These are phyloP conservation scores for Leccinum sublutescens DNA, from an alignment of 768 basidiomycete genomes.

Conservation along the genomic window DNA sequence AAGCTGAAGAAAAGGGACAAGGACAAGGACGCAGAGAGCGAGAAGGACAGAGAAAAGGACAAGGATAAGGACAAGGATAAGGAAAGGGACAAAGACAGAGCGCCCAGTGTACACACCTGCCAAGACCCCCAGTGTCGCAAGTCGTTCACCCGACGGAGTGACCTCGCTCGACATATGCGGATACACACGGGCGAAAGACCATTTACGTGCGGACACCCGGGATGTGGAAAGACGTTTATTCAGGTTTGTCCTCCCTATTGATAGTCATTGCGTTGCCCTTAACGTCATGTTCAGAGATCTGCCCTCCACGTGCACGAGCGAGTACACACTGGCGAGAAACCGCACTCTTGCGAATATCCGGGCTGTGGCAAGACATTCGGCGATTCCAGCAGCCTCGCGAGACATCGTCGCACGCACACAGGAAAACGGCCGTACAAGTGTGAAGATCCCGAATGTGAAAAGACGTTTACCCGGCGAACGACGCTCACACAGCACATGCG, in stretches of 20 bases:
- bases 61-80: slow-evolving; percentile 10
- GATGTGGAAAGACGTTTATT: slow-evolving; percentile 89
- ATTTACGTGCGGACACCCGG: slow-evolving; percentile 66
- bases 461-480: slow-evolving; percentile 84
- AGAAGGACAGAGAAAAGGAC: slow-evolving; percentile 21
- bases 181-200: slow-evolving; percentile 92
- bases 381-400: slow-evolving; percentile 88
- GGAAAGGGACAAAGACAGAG: slow-evolving; percentile 43
- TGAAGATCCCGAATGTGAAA: slow-evolving; percentile 77
- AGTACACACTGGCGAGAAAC: slow-evolving; percentile 92
- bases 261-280: slow-evolving; percentile 5
- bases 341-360: slow-evolving; percentile 87
- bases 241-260: slow-evolving; percentile 52
- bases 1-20: slow-evolving; percentile 29
- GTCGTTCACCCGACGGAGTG: slow-evolving; percentile 79
- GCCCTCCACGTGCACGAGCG: slow-evolving; percentile 86
- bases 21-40: slow-evolving; percentile 30
- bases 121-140: slow-evolving; percentile 75
- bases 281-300: slow-evolving; percentile 57
- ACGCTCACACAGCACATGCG: slow-evolving; percentile 86
- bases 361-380: slow-evolving; percentile 86
- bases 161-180: slow-evolving; percentile 79
- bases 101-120: slow-evolving; percentile 57
- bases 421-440: slow-evolving; percentile 87
- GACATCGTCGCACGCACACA: slow-evolving; percentile 87